A percentile compares a stretch with the other conserved stretches of the same genome.
These are phyloP conservation scores for Penicillium tannophilum DNA, from an alignment of 495 filamentous ascomycete genomes.

Conservation along the genomic window DNA sequence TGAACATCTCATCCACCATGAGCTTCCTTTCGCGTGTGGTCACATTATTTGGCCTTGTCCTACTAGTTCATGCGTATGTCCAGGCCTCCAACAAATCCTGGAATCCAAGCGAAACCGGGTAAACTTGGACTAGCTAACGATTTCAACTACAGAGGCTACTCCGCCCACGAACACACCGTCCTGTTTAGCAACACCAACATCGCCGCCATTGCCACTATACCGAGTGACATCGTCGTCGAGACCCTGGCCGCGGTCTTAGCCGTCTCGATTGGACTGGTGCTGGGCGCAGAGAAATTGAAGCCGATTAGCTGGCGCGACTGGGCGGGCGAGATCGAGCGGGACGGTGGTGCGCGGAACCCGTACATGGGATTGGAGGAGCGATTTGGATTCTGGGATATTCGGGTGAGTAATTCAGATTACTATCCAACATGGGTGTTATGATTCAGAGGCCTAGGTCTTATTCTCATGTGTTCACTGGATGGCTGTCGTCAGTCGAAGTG, in stretches of 20 bases:
- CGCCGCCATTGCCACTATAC: slow-evolving; percentile 58
- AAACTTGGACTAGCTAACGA: neutral
- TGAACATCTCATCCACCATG: slow-evolving; percentile 46
- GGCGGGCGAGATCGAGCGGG: slow-evolving; percentile 79
- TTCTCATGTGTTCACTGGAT: neutral
- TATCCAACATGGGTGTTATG: neutral
- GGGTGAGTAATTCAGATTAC: slow-evolving; percentile 49
- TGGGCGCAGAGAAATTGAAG: slow-evolving; percentile 67
- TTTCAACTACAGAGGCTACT: slow-evolving; percentile 66
- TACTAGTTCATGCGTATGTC: slow-evolving; percentile 75
- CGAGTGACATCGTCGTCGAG: slow-evolving; percentile 71
- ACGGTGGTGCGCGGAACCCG: slow-evolving; percentile 55
- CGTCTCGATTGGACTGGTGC: slow-evolving; percentile 71
- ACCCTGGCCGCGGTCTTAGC: slow-evolving; percentile 62
- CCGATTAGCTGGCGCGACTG: slow-evolving; percentile 82
- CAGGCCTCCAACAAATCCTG: neutral
- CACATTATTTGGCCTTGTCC: slow-evolving; percentile 64
- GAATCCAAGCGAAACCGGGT: neutral
- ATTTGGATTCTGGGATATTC: slow-evolving; percentile 68
- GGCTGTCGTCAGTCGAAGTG: neutral
- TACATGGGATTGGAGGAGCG: slow-evolving; percentile 59
- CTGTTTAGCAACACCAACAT: slow-evolving; percentile 61
- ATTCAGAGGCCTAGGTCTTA: neutral
- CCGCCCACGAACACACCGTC: slow-evolving; percentile 79
- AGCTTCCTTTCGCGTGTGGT: slow-evolving; percentile 65